Conservation (phyloP, 2,329 filamentous ascomycete species). For the Arthrobotrys sinensis region DNA sequence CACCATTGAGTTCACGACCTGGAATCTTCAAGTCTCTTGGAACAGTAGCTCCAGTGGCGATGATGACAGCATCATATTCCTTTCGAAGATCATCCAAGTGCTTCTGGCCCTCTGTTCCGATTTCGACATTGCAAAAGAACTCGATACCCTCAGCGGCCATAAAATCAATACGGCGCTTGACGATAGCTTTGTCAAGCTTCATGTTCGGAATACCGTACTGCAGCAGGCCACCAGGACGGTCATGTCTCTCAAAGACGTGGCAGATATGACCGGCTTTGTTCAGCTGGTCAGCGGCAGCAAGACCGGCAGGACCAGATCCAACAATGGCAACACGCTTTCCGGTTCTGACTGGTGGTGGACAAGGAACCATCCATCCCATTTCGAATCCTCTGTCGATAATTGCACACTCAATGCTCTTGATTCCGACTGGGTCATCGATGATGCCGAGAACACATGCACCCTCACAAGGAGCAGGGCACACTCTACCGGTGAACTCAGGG, state of each 20-base stretch:
- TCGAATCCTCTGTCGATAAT: slow-evolving; percentile 98
- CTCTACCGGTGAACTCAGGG: slow-evolving; percentile 96
- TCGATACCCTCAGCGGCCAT: slow-evolving; percentile 90
- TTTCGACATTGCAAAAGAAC: slow-evolving; percentile 82
- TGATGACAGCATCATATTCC: slow-evolving; percentile 85
- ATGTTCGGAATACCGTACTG: slow-evolving; percentile 98
- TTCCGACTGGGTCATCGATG: slow-evolving; percentile 95
- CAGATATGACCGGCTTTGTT: slow-evolving; percentile 92
- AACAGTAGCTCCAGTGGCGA: slow-evolving; percentile 93
- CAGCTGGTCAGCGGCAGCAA: slow-evolving; percentile 91
- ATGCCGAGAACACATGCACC: slow-evolving; percentile 96
- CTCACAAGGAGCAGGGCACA: slow-evolving; percentile 96
- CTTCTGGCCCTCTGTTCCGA: slow-evolving; percentile 80
- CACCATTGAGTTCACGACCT: slow-evolving; percentile 86
- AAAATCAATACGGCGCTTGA: slow-evolving; percentile 94
- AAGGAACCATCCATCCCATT: slow-evolving; percentile 96
- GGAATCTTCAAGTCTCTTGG: slow-evolving; percentile 93
- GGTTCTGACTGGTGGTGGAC: slow-evolving; percentile 82
- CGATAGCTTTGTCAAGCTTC: slow-evolving; percentile 98
- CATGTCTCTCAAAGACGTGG: slow-evolving; percentile 92
- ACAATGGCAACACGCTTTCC: slow-evolving; percentile 91
- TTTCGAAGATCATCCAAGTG: slow-evolving; percentile 75
- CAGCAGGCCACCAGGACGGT: slow-evolving; percentile 89
- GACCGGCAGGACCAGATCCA: slow-evolving; percentile 91
- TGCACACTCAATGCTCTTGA: slow-evolving; percentile 98